Evolutionary conservation across 2,329 filamentous ascomycete species (phyloP), one percentile per base, ranked within the genome.

Genomic region (Neurospora sp.): DNA sequence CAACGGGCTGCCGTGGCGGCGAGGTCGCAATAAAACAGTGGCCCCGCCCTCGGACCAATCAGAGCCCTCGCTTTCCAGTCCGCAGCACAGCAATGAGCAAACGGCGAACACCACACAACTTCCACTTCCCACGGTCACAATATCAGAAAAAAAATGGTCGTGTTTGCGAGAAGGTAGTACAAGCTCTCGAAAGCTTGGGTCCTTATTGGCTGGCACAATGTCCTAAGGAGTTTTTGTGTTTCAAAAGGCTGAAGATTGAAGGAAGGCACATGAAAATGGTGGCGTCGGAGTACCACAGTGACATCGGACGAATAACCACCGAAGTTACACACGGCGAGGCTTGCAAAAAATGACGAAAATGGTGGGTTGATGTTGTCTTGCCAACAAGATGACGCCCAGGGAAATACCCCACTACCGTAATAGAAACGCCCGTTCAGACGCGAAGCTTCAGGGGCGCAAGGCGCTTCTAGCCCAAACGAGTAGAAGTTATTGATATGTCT

Each of bases 1-100:
- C 73, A 74, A 67, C 69, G 72, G 72, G 68, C 71, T 58, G 46
- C 19, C 6, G 46, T 46, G 23, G 46, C 23, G 10, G 52, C 52
- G 52, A 33, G 52, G 23, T 36, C 23, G 52, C 52, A 62, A 7
- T 9, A 58, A 17, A 58, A 52, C 43, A 52, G 23, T 62, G 13
- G 52, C 52, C 52, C 28, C 7, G 13, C 13, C 13, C 7, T 58
- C 52, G 7, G 52, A 36, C 52, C 52, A 62, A 62, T 62, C 52
- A 62, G 52, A 62, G 15, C 15, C 23, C 52, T 36, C 52, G 23
- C 52, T 62, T 28, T 28, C 7, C 28, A 17, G 23, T 36, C 23
- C 52, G 52, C 13, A 62, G 52, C 52, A 36, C 33, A 62, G 23
- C n/a, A n/a, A n/a, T n/a, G n/a, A n/a, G n/a, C 52, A 62, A 62